Evolutionary conservation across 2,329 filamentous ascomycete species (phyloP).

Genomic region (Calycina marina): DNA sequence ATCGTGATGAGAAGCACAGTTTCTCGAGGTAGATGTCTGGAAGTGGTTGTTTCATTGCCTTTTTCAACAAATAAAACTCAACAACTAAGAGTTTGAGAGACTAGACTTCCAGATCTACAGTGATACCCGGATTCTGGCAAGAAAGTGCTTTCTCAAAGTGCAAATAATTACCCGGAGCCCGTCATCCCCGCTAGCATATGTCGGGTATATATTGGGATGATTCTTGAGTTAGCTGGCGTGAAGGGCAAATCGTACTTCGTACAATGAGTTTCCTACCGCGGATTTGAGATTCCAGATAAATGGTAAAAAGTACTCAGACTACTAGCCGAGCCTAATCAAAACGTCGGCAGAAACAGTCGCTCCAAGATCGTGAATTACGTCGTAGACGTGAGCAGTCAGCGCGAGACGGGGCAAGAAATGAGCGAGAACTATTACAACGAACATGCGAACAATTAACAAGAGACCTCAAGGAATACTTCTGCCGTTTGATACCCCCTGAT

Average conservation of each 20-base stretch:
- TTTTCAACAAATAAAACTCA: too few relatives aligned
- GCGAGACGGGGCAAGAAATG: slow-evolving; percentile 1
- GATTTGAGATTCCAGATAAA: slow-evolving; percentile 1
- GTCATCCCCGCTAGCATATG: too few relatives aligned
- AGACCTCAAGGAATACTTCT: background rate
- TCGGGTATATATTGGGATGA: too few relatives aligned
- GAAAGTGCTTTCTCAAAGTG: too few relatives aligned
- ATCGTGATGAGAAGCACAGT: too few relatives aligned
- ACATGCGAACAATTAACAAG: background rate
- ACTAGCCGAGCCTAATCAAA: slow-evolving; percentile 2
- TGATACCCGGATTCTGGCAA: too few relatives aligned
- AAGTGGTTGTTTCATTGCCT: too few relatives aligned
- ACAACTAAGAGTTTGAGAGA: too few relatives aligned
- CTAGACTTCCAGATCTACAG: too few relatives aligned
- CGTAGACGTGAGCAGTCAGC: slow-evolving; percentile 1
- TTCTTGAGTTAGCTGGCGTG: too few relatives aligned
- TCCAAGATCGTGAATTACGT: slow-evolving; percentile 2
- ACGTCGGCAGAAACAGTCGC: slow-evolving; percentile 3
- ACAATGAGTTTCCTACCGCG: background rate
- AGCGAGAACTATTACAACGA: slow-evolving; percentile 1
- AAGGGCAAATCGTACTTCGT: background rate
- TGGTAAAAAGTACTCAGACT: background rate
- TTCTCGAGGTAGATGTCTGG: too few relatives aligned
- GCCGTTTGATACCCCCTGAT: background rate
- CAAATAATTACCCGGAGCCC: too few relatives aligned